Conservation (phyloP, 345 rosid species). For the Isatis tinctoria region DNA sequence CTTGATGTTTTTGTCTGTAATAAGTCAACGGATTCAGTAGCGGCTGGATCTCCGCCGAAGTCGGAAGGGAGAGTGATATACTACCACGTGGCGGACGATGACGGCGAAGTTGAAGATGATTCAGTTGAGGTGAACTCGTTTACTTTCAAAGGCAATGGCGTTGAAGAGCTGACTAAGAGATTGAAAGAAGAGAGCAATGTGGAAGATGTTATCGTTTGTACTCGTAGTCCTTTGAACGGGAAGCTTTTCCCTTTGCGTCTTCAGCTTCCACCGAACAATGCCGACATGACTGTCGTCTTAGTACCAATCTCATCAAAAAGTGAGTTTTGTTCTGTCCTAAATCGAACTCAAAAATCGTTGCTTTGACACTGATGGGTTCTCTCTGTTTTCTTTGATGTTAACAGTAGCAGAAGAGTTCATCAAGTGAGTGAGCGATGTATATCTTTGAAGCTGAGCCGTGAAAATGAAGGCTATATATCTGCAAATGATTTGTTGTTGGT, state of each 20-base stretch:
- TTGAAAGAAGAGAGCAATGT: conserved; percentile 73
- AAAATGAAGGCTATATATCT: neutral
- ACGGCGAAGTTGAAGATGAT: conserved; percentile 65
- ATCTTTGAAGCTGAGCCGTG: conserved; percentile 11
- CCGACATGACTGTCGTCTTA: conserved; percentile 76
- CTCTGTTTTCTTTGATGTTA: conserved; percentile 13
- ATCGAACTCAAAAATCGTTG: neutral
- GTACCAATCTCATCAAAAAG: conserved; percentile 61
- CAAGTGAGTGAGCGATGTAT: conserved; percentile 15
- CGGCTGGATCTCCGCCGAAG: conserved; percentile 59
- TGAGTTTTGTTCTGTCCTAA: conserved; percentile 17
- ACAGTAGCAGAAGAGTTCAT: conserved; percentile 26
- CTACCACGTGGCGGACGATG: conserved; percentile 72
- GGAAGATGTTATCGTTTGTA: conserved; percentile 64
- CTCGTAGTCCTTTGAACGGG: conserved; percentile 84
- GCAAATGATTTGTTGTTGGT: conserved; percentile 16
- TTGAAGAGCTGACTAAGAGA: conserved; percentile 65
- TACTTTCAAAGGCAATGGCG: conserved; percentile 70
- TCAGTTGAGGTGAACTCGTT: conserved; percentile 46
- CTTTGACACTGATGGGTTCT: neutral
- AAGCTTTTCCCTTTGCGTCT: conserved; percentile 79
- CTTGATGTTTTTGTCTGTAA: neutral
- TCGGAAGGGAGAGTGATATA: conserved; percentile 82
- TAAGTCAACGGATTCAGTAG: conserved; percentile 69
- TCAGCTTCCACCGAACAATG: conserved; percentile 90